Base-by-base conservation (phyloP, 163 green algal genomes). In the Scenedesmus sp. region DNA sequence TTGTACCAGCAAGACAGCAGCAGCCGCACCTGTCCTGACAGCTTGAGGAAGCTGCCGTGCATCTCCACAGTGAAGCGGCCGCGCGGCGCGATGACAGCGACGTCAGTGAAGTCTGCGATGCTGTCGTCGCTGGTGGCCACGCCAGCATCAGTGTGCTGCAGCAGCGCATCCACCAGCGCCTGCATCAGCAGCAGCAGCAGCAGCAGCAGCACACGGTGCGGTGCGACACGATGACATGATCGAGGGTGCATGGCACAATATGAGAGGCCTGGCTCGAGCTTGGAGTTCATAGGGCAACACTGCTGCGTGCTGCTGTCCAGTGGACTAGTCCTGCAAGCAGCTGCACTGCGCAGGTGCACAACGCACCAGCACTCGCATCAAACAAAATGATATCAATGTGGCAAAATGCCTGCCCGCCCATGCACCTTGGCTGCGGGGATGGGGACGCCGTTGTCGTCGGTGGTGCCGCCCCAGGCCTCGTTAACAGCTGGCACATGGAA, bases 41-140 rank as follows among this genome's bases (percentile, higher is more conserved):
- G 94, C 90, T 97, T 97, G 52, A 99, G 91, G 73, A 94, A 96
- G 86, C 87, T 92, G 66, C 94, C 83, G 92, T 98, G 97, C 95
- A 99, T 95, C 94, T 99, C 97, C 1, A 99, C 94, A 20, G 98
- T 94, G 92, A 99, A 99, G 87, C 97, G 94, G 1, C 97, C 97
- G 66, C 97, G 94, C 0, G 97, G 97, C 59, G 96, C 95, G 62
- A 98, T 59, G n/a, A 98, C 94, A n/a, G 86, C 77, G 34, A 95
- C 94, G 18, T 94, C 92, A 4, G 91, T 66, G 64, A 95, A 94
- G 15, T 82, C 84, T 20, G 81, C 94, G n/a, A 99, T 94, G 1
- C 97, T 93, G 57, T 98, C 96, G 67, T 97, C 96, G n/a, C 89
- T 95, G 46, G 94, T 94, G 15, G 93, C 96, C 0, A 94, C 95